phyloP scores from a whole-genome alignment of 2,329 filamentous ascomycete species.

The Xylaria sp. region DNA sequence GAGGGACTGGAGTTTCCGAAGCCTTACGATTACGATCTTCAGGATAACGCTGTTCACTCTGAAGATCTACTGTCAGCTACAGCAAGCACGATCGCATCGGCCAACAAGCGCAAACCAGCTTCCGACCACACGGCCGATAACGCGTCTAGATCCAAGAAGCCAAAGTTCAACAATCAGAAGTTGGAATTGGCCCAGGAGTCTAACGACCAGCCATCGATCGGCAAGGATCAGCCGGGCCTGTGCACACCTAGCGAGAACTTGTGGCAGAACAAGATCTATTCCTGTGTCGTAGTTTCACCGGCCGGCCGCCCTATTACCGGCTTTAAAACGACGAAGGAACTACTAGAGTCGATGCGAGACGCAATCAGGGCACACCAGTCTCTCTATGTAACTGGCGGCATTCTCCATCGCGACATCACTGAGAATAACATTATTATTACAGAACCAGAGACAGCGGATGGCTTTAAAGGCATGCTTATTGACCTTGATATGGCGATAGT shows the following conservation, averaged over 20 bases:
- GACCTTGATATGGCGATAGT: constrained; percentile 35
- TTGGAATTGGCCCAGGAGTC: constrained; percentile 1
- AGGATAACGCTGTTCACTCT: constrained; percentile 7
- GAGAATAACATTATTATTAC: constrained; percentile 38
- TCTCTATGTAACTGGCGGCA: constrained; percentile 31
- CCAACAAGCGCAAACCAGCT: constrained; percentile 24
- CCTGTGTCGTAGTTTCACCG: constrained; percentile 18
- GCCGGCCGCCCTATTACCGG: constrained; percentile 19
- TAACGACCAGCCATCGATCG: not conserved
- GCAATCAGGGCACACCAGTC: constrained; percentile 36
- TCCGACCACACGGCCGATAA: constrained; percentile 18
- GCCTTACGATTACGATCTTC: constrained; percentile 25
- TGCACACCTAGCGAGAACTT: constrained; percentile 1
- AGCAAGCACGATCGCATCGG: constrained; percentile 2
- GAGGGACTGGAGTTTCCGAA: constrained; percentile 20
- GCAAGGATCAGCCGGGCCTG: constrained; percentile 6
- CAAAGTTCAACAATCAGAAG: constrained; percentile 14
- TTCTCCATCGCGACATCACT: constrained; percentile 39
- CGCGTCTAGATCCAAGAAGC: constrained; percentile 21
- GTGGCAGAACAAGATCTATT: constrained; percentile 23
- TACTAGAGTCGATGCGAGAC: constrained; percentile 34
- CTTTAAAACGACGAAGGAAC: constrained; percentile 23
- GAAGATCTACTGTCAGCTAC: not conserved
- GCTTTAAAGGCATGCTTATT: constrained; percentile 37
- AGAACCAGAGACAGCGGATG: constrained; percentile 11